Base-by-base conservation (phyloP, 257 asterid genomes). In the Scutellaria baicalensis region DNA sequence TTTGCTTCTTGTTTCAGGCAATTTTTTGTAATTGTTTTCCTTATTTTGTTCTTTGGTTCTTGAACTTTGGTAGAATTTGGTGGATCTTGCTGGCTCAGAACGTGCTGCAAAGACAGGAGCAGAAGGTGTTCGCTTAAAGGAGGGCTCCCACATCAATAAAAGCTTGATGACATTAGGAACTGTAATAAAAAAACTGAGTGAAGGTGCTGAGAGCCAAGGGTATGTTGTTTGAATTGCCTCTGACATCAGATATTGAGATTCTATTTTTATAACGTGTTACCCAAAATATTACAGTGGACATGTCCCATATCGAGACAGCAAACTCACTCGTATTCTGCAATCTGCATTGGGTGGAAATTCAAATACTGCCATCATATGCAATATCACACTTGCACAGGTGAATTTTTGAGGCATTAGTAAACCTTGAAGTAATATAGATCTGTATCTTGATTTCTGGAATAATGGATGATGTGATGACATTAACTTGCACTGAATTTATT, bases 91-190 rank as follows among this genome's bases (percentile, higher is more conserved):
- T 80, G 99, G 99, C 72, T 93, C 99, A 42, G 99, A 93, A 71
- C 97, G 99, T 70, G 99, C 96, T 78, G 92, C 99, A 52, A 93
- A 93, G 87, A 91, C 99, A 66, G 97, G 99, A 79, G 99, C 99
- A 21, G 99, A 93, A 83, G 99, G 99, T 4, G 97, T 87, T 74
- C 96, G 99, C 44, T 81, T 93, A 61, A 93, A 91, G 85, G 99
- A 93, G 81, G 99, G 99, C 39, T 93, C 99, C 38, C 99, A 93
- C 81, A 93, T 93, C 79, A 93, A 93, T 69, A 93, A 91, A 83
- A 93, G 99, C 81, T 79, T 93, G 74, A 83, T 93, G 97, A 91
- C 92, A 55, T 75, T 93, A 64, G 99, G 99, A 77, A 93, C 97
- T 44, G 99, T 93, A n/a, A 93, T 93, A 56, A 91, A 93, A 79